phyloP scores from a whole-genome alignment of 768 basidiomycete genomes.

The Agaricus subrufescens region DNA sequence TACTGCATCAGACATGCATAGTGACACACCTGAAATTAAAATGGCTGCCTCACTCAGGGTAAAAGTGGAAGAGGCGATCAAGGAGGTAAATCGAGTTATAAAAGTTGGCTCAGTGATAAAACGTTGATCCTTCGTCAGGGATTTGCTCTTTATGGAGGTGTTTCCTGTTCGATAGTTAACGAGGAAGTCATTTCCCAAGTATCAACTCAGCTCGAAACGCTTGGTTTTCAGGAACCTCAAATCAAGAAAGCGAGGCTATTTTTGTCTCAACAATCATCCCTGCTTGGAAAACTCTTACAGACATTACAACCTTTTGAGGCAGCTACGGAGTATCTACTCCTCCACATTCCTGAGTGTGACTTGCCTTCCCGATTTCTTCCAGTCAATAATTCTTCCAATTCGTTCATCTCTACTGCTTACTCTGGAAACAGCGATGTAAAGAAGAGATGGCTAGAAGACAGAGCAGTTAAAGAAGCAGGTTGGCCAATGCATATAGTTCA shows the following conservation, averaged over 20 bases:
- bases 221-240: slow-evolving; percentile 65
- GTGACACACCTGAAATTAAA: slow-evolving; percentile 66
- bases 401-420: slow-evolving; percentile 65
- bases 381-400: slow-evolving; percentile 56
- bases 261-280: slow-evolving; percentile 49
- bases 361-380: slow-evolving; percentile 72
- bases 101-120: slow-evolving; percentile 9
- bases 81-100: slow-evolving; percentile 44
- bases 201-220: slow-evolving; percentile 47
- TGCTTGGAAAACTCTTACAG: slow-evolving; percentile 58
- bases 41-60: slow-evolving; percentile 78
- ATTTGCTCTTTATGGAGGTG: slow-evolving; percentile 38
- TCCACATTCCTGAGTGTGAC: slow-evolving; percentile 84
- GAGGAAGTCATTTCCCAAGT: slow-evolving; percentile 39
- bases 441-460: slow-evolving; percentile 75
- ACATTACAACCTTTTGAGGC: slow-evolving; percentile 66
- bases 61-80: slow-evolving; percentile 75
- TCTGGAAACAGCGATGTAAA: slow-evolving; percentile 60
- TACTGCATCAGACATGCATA: slow-evolving; percentile 31
- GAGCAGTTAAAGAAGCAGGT: slow-evolving; percentile 78
- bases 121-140: slow-evolving; percentile 30
- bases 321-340: slow-evolving; percentile 77
- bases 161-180: slow-evolving; percentile 27
- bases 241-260: slow-evolving; percentile 49
- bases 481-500: slow-evolving; percentile 73